Base-by-base conservation (phyloP, 2,329 filamentous ascomycete genomes). In the Ophiosphaerella korrae region DNA sequence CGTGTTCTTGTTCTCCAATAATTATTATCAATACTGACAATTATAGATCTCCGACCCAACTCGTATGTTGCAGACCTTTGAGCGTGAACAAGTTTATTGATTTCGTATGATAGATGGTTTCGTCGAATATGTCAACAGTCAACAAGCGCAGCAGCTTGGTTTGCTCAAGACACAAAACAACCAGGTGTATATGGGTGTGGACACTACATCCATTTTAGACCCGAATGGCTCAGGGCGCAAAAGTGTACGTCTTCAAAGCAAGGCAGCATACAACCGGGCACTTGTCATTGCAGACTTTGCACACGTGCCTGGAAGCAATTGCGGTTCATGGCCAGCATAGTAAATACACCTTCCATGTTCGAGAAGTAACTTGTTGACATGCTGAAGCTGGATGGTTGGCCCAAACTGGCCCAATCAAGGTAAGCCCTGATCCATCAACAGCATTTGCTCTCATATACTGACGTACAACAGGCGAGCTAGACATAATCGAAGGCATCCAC, bases 201-300 rank as follows among this genome's bases (percentile, higher is more conserved):
- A 75, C 48, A 62, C 58, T 18, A 62, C 48, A 3, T 62, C 58
- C 21, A 44, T 56, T 6, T 61, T 75, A 2, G 48, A 70, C 40
- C 65, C 72, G 1, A 71, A 66, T 36, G 71, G 71, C 8, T 18
- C 58, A 3, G 73, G 73, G 0, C 63, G 74, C 9, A 67, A 70
- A 36, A 74, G 71, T 42, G 68, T 75, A 2, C 63, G 74, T 5
- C 45, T 75, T 6, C 61, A 70, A 24, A 73, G 68, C 55, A 75
- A 74, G 48, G 61, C 50, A 26, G 60, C 69, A 0, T 76, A 74
- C 58, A 74, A 64, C 26, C 66, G 66, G 29, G 73, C 60, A 4
- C 64, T 76, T 14, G 58, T 75, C 54, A 75, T 76, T 14, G 71
- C 69, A 18, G 73, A 75, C 55, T 70, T 76, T 45, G 71, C 69